Base-by-base conservation (phyloP, 2,329 filamentous ascomycete species). In the Orbilia ellipsospora region DNA sequence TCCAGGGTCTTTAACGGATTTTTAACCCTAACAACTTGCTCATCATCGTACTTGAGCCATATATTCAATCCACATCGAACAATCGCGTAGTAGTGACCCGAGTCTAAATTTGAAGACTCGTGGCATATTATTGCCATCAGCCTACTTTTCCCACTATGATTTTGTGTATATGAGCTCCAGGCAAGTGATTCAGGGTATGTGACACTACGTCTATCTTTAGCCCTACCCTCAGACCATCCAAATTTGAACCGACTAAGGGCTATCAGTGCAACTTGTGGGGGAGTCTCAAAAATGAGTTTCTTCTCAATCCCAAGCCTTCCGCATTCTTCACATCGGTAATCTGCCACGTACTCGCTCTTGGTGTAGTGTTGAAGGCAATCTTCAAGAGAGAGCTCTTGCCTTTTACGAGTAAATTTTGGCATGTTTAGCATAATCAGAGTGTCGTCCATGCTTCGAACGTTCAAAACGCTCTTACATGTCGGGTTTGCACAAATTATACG, bases 21-120 rank as follows among this genome's bases (percentile, higher is more conserved):
- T 31, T 15, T 57, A n/a, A 50, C 28, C 40, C n/a, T 36, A 2
- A 51, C 13, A n/a, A 68, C 63, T 28, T 20, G 18, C 2, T 52
- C 63, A 23, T 74, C 70, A 44, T 74, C 63, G 15, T 74, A 74
- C 52, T 64, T 63, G 23, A 68, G 50, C 70, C 70, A 74, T n/a
- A 28, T 10, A 18, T 51, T 16, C 13, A n/a, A 20, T 6, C 50
- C 63, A 1, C 50, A 28, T 6, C 52, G 60, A 20, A 74, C 44
- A 55, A 68, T 63, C 13, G 63, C 44, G n/a, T 54, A 52, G n/a
- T 74, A 74, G 28, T 74, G 51, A 1, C 57, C 57, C 1, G 26
- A 61, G 4, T 62, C 36, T 10, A 63, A 7, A 18, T 18, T 50
- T 10, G 66, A 57, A 10, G 70, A 74, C 15, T 67, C 28, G 16